A percentile compares a stretch with the other conserved stretches of the same genome.
phyloP scores from a whole-genome alignment of 768 basidiomycete genomes.

The Ramaria rubella region DNA sequence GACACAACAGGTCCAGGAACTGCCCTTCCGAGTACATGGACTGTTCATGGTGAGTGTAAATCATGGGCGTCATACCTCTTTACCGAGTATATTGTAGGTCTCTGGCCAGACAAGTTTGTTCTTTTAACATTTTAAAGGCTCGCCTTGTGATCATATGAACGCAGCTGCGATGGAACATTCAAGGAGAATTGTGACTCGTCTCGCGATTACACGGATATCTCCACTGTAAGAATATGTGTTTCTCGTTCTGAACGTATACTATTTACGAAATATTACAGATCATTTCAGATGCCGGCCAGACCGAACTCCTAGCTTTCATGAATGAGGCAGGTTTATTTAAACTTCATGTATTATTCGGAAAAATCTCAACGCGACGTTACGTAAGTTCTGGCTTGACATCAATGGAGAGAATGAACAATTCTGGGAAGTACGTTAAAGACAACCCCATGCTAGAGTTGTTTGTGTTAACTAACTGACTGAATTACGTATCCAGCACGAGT shows the following conservation, averaged over 20 bases:
- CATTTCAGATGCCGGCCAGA: conserved; percentile 49
- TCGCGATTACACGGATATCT: conserved; percentile 40
- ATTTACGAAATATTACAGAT: conserved; percentile 34
- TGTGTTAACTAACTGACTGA: conserved; percentile 2
- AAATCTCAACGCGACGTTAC: conserved; percentile 19
- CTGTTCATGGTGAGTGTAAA: conserved; percentile 9
- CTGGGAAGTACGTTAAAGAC: conserved; percentile 50
- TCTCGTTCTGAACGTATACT: neutral
- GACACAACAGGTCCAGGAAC: conserved; percentile 4
- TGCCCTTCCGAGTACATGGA: conserved; percentile 1
- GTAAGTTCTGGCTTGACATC: conserved; percentile 55
- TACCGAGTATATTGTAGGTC: too few species aligned
- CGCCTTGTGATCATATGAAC: neutral
- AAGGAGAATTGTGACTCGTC: conserved; percentile 33
- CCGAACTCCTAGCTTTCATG: conserved; percentile 56
- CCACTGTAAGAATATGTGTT: conserved; percentile 25
- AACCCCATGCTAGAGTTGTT: neutral
- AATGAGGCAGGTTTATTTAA: conserved; percentile 16
- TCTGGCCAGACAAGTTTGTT: conserved; percentile 8
- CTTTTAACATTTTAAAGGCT: neutral
- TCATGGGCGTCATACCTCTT: too few species aligned
- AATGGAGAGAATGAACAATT: conserved; percentile 54
- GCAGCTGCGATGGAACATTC: conserved; percentile 49
- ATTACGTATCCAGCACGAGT: conserved; percentile 50
- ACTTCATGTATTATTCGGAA: neutral